Base-by-base conservation (phyloP, 2,329 filamentous ascomycete genomes). In the Magnaporthiopsis rhizophila region DNA sequence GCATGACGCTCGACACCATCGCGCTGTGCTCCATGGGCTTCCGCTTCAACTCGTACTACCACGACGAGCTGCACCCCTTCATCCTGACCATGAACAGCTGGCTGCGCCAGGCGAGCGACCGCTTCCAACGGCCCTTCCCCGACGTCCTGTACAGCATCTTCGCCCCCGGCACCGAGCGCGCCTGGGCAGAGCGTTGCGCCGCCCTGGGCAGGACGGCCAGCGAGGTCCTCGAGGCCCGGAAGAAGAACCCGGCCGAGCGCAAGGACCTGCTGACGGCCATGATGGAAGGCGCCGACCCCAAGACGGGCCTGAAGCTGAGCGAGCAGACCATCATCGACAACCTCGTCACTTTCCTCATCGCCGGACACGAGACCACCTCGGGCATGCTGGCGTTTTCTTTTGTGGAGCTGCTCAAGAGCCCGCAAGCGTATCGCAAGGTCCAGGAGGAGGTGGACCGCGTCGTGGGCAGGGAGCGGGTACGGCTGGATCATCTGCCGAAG, bases 181-280 rank as follows among this genome's bases (percentile, higher is more conserved):
- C 11, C 9, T 62, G 61, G 61, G 21, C 82, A 81, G 88, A 82
- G 69, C 75, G 75, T 63, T 71, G 77, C 7, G 81, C 88, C 68
- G 86, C 88, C 64, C 75, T 90, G 75, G 80, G 81, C 28, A 76
- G 81, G 7, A 80, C 84, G 3, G 81, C 85, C 21, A 75, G 81
- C 60, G 83, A 87, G n/a, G 79, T 92, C 12, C 78, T 92, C 0
- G 77, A 84, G 28, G 74, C 83, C 5, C 79, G 89, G 28, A 84
- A 82, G 67, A 73, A 79, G 24, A 78, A 86, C 64, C 83, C 84
- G 0, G 78, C 74, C 2, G 79, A 82, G 6, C 83, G 84, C 67
- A 88, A 87, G 65, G 90, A 92, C 72, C 77, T 92, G 8, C 75
- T 92, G 13, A 84, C 84, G 66, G 85, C 87, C 36, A 89, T 93